A percentile compares a stretch with the other conserved stretches of the same genome.
phyloP scores from a whole-genome alignment of 1,284 basidiomycete species.

The Moniliophthora roreri region DNA sequence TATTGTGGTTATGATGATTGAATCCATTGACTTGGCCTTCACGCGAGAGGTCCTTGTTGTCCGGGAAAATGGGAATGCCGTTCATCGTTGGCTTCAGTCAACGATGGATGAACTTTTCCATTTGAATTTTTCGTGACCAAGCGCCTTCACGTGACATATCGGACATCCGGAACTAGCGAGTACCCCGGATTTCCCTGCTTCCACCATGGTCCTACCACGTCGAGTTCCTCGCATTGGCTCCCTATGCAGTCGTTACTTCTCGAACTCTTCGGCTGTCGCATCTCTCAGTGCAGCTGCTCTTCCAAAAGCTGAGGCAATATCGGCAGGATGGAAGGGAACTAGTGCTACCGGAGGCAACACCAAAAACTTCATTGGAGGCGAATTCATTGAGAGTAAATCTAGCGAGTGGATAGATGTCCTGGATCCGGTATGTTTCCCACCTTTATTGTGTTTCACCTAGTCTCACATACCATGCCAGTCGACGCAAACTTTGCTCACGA shows the following conservation, averaged over 20 bases:
- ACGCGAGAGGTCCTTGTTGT: not conserved
- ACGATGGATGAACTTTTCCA: not conserved
- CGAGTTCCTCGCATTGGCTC: conserved; percentile 33
- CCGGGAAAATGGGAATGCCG: conserved; percentile 3
- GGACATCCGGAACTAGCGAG: not conserved
- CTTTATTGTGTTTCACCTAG: not conserved
- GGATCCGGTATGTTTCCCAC: conserved; percentile 71
- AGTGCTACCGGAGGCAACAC: conserved; percentile 80
- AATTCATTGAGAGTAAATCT: conserved; percentile 83
- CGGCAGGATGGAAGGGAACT: conserved; percentile 82
- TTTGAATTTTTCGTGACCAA: not conserved
- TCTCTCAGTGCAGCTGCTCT: conserved; percentile 54
- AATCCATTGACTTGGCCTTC: not conserved
- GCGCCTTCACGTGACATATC: not conserved
- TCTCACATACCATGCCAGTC: conserved; percentile 46
- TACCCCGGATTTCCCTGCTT: conserved; percentile 13
- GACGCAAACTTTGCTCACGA: conserved; percentile 86
- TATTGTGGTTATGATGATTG: conserved; percentile 18
- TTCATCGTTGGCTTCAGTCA: conserved; percentile 4
- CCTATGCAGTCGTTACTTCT: conserved; percentile 30
- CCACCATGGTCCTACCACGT: conserved; percentile 36
- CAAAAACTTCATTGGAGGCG: conserved; percentile 88
- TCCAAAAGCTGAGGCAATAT: conserved; percentile 64
- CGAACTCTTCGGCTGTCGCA: conserved; percentile 45
- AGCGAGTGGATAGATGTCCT: conserved; percentile 81